Evolutionary conservation across 805 yeast genomes (phyloP).

Genomic region (Candida andamanensis): DNA sequence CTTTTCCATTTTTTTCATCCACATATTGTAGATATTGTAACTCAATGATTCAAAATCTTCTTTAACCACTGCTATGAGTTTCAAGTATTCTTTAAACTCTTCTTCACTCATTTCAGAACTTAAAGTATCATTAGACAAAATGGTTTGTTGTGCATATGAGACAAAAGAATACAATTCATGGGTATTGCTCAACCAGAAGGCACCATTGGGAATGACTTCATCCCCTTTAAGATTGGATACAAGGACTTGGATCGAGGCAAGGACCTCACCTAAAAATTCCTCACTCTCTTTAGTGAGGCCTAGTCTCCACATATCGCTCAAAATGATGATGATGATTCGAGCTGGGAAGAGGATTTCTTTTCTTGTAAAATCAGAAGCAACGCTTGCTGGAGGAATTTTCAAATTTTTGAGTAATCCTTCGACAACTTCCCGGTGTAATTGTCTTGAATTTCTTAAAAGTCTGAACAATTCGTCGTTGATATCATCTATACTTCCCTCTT

Average conservation of each 20-base stretch:
- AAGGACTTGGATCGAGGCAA: conserved; percentile 79
- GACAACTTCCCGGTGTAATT: conserved; percentile 75
- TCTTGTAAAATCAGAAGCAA: conserved; percentile 74
- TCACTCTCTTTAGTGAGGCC: conserved; percentile 92
- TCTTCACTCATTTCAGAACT: conserved; percentile 81
- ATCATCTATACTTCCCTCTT: conserved; percentile 54
- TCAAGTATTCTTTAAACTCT: conserved; percentile 85
- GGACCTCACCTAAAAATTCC: conserved; percentile 81
- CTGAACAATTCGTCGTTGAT: conserved; percentile 73
- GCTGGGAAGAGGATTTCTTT: conserved; percentile 96
- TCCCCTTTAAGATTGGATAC: conserved; percentile 79
- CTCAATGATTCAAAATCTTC: conserved; percentile 92
- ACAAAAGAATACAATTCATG: conserved; percentile 95
- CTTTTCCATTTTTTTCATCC: conserved; percentile 94
- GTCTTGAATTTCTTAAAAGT: conserved; percentile 63
- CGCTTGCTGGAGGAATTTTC: conserved; percentile 80
- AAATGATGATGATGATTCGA: conserved; percentile 82
- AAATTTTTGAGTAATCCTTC: conserved; percentile 82
- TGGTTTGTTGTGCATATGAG: conserved; percentile 88
- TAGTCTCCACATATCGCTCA: conserved; percentile 97
- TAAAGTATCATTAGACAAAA: conserved; percentile 74
- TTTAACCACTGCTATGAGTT: conserved; percentile 83
- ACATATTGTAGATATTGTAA: conserved; percentile 90
- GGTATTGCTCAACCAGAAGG: conserved; percentile 95
- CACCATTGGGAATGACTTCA: conserved; percentile 85